phyloP scores from a whole-genome alignment of 2,329 filamentous ascomycete species.

The Aspergillus sp. region DNA sequence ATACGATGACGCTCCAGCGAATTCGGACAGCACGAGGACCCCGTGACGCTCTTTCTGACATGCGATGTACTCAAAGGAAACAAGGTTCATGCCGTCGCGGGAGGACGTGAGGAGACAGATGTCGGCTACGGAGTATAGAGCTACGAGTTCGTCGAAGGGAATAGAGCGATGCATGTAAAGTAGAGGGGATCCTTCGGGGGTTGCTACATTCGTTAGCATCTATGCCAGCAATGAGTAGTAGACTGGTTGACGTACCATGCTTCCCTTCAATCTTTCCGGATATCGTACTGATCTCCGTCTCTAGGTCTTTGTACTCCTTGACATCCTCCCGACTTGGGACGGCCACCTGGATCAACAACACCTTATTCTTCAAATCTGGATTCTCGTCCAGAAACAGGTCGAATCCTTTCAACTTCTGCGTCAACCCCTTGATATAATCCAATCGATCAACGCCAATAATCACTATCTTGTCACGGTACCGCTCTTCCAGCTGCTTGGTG shows the following conservation, averaged over 20 bases:
- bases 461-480: constrained; percentile 82
- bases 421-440: constrained; percentile 95
- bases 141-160: constrained; percentile 86
- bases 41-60: constrained; percentile 79
- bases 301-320: constrained; percentile 89
- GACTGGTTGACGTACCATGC: constrained; percentile 48
- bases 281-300: constrained; percentile 82
- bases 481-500: constrained; percentile 66
- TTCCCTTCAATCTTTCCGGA: constrained; percentile 91
- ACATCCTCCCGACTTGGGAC: constrained; percentile 79
- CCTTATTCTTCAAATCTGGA: constrained; percentile 87
- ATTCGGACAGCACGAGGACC: constrained; percentile 87
- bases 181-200: constrained; percentile 90
- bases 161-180: constrained; percentile 94
- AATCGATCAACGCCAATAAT: constrained; percentile 89
- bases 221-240: too few relatives aligned
- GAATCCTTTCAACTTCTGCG: constrained; percentile 85
- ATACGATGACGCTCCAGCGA: constrained; percentile 87
- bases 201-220: constrained; percentile 42
- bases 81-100: constrained; percentile 93
- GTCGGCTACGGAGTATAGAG: constrained; percentile 80
- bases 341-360: constrained; percentile 86
- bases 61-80: constrained; percentile 94
- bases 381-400: constrained; percentile 88
- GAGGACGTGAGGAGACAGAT: constrained; percentile 83